Evolutionary conservation across 202 grass and related monocot species (phyloP), one percentile per base, ranked within the genome.

Genomic region (Setaria italica): DNA sequence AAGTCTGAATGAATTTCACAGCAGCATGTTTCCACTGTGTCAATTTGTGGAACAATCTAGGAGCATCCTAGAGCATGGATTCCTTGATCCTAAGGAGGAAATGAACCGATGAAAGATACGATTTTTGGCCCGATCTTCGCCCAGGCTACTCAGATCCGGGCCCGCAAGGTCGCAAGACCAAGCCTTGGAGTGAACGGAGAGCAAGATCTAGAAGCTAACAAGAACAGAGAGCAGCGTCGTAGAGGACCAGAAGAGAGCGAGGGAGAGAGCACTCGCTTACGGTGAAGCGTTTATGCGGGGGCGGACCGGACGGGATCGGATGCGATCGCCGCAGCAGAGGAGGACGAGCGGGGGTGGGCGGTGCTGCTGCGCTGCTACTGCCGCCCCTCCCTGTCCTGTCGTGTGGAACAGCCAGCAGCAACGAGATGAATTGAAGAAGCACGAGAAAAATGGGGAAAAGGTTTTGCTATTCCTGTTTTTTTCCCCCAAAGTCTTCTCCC

Each of bases 131-230:
- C 76, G 76, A 86, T 86, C 85, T 80, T 65, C 2, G 17, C 15
- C 11, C 3, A 0, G 58, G 34, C 0, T 20, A 77, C 68, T 42
- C 85, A 86, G 77, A 87, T 87, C 85, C 70, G 49, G 70, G 16
- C 11, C 7, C 15, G 21, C 35, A 65, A 29, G 21, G 39, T 15
- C 41, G 16, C 53, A 46, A 71, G 60, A 64, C 37, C 50, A 30
- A 65, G 81, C 58, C 78, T 76, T 21, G 49, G 50, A 10, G 11
- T 0, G 16, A 5, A 29, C 2, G n/a, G 55, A 7, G 3, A 34
- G 69, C 85, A 67, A 87, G 78, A 87, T 87, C 78, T 68, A 49
- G 67, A 19, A 56, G 54, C 53, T 45, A 70, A 70, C 65, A 82
- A 33, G 39, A 33, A 14, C 80, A 82, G 35, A 16, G 13, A 41